A percentile compares a stretch with the other conserved stretches of the same genome.
phyloP scores from a whole-genome alignment of 2,329 filamentous ascomycete genomes.

The Orbilia blumenaviensis region DNA sequence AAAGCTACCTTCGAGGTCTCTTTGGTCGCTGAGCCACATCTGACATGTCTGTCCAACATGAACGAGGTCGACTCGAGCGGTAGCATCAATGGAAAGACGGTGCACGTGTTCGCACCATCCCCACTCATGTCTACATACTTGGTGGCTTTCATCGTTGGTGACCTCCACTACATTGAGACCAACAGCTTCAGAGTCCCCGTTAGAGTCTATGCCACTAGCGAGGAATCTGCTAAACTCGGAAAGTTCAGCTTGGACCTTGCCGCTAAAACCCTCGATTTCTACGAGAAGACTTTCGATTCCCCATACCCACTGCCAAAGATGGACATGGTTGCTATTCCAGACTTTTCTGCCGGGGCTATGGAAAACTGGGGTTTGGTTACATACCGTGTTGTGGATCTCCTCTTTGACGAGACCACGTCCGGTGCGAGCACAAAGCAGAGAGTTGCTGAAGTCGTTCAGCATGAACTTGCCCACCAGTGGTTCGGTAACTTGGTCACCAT shows the following conservation, averaged over 20 bases:
- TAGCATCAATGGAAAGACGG: conserved; percentile 76
- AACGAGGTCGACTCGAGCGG: conserved; percentile 72
- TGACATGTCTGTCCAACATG: conserved; percentile 97
- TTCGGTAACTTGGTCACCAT: conserved; percentile 97
- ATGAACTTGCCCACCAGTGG: conserved; percentile 97
- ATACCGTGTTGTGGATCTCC: conserved; percentile 88
- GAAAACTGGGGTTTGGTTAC: conserved; percentile 98
- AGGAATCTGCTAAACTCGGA: conserved; percentile 81
- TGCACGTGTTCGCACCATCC: conserved; percentile 89
- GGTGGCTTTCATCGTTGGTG: conserved; percentile 89
- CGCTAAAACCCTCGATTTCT: conserved; percentile 88
- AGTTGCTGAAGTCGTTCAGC: conserved; percentile 93
- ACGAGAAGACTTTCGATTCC: conserved; percentile 92
- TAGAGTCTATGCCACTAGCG: conserved; percentile 90
- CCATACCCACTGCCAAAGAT: conserved; percentile 90
- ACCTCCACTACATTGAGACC: conserved; percentile 92
- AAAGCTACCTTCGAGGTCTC: conserved; percentile 94
- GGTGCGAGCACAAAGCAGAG: conserved; percentile 89
- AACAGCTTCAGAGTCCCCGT: conserved; percentile 90
- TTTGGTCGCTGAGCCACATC: conserved; percentile 84
- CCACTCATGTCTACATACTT: conserved; percentile 97
- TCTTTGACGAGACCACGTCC: conserved; percentile 90
- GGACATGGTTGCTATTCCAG: conserved; percentile 95
- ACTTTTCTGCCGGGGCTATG: conserved; percentile 96
- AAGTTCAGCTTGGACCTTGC: conserved; percentile 89